Evolutionary conservation across 2,329 filamentous ascomycete species (phyloP).

Genomic region (Thielaviopsis euricoi): DNA sequence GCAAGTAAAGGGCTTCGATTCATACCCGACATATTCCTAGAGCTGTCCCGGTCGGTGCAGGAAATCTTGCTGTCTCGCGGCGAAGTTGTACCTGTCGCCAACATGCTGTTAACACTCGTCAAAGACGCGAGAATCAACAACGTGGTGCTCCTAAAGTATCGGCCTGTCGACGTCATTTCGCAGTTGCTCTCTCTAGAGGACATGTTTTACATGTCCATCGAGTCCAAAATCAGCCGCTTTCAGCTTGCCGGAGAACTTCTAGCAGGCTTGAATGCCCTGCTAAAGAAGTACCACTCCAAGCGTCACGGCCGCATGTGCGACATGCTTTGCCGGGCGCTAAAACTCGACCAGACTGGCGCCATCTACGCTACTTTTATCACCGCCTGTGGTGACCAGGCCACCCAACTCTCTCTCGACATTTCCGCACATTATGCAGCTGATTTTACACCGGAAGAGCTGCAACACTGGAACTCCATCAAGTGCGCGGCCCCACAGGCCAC

Average conservation of each 20-base stretch:
- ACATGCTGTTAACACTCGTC: neutral
- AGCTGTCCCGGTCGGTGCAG: conserved; percentile 4
- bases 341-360: conserved; percentile 3
- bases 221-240: neutral
- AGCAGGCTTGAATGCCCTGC: neutral
- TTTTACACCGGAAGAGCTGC: neutral
- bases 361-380: neutral
- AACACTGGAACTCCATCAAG: neutral
- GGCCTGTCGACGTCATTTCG: neutral
- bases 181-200: conserved; percentile 5
- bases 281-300: conserved; percentile 1
- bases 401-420: conserved; percentile 3
- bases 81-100: neutral
- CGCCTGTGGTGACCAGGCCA: neutral
- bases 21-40: neutral
- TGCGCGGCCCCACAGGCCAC: neutral
- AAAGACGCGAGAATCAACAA: conserved; percentile 5
- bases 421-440: neutral
- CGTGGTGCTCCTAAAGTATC: neutral
- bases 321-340: conserved; percentile 4
- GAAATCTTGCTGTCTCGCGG: conserved; percentile 1
- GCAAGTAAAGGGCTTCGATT: neutral
- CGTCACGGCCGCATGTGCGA: conserved; percentile 5
- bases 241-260: conserved; percentile 3
- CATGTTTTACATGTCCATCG: conserved; percentile 2